Evolutionary conservation across 441 rosid species (phyloP), one percentile per base, ranked within the genome.

Genomic region (Omphalea diandra): DNA sequence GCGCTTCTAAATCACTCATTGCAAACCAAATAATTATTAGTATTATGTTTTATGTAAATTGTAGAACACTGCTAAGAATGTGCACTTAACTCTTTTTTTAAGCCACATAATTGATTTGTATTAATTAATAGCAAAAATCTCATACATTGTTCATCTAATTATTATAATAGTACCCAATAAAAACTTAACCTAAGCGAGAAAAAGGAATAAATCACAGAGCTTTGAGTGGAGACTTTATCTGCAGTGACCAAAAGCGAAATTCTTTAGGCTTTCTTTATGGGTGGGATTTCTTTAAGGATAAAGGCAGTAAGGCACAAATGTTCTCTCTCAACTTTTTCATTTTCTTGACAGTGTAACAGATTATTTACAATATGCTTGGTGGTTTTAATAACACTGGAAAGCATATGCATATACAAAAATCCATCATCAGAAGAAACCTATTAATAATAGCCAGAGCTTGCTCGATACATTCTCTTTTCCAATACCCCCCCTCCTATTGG

Each of bases 211-310:
- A 8, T n/a, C 3, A 17, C 14, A 24, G 24, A 71, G 72, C 52
- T 40, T 75, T 79, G 24, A 33, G 2, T 12, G 69, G 73, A 43
- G 17, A 63, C 70, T 70, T 60, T 68, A 66, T 1, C 67, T 0
- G 47, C 36, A 33, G 72, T 29, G 63, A 26, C 4, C 55, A 43
- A 83, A 62, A 69, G 80, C 26, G 62, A 53, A 32, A n/a, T 55
- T 38, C 47, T 72, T 70, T 26, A 3, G 32, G 65, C 14, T 69
- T 78, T 65, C 84, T 80, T 84, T 71, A 38, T 32, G 55, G 43
- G 79, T 73, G 80, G 77, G 80, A 61, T 69, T 76, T 78, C 73
- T 73, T 67, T 74, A 3, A 20, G 33, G 46, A 15, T 38, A 80
- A 64, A 70, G 64, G n/a, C 36, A 56, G n/a, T 41, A n/a, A 68